A percentile compares a stretch with the other conserved stretches of the same genome.
Evolutionary conservation across 2,329 filamentous ascomycete genomes (phyloP).

Genomic region (Exophiala sideris): DNA sequence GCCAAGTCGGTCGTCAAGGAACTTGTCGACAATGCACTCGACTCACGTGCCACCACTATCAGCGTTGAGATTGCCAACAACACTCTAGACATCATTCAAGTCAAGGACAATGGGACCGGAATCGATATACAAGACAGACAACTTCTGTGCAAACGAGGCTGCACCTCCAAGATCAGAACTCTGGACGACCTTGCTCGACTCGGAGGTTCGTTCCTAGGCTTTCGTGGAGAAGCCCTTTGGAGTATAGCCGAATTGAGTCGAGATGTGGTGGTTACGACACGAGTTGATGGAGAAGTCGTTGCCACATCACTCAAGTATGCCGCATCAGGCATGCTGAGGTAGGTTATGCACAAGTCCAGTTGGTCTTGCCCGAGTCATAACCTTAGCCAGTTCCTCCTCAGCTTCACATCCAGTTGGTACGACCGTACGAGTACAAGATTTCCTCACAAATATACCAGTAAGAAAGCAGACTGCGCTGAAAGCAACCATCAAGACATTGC

Average conservation of each 20-base stretch:
- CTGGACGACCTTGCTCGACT: slow-evolving; percentile 55
- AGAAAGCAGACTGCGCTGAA: slow-evolving; percentile 56
- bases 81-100: slow-evolving; percentile 59
- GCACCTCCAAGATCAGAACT: slow-evolving; percentile 62
- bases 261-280: slow-evolving; percentile 52
- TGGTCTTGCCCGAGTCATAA: slow-evolving; percentile 23
- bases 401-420: slow-evolving; percentile 59
- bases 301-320: slow-evolving; percentile 52
- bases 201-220: slow-evolving; percentile 58
- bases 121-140: slow-evolving; percentile 55
- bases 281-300: slow-evolving; percentile 55
- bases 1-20: slow-evolving; percentile 60
- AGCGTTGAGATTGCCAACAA: slow-evolving; percentile 58
- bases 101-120: slow-evolving; percentile 63
- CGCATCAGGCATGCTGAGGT: slow-evolving; percentile 49
- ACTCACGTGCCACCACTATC: slow-evolving; percentile 58
- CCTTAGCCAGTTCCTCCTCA: slow-evolving; percentile 36
- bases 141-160: slow-evolving; percentile 55
- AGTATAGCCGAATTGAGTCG: slow-evolving; percentile 59
- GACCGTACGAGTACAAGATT: slow-evolving; percentile 54
- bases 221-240: slow-evolving; percentile 63
- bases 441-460: slow-evolving; percentile 59
- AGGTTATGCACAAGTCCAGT: slow-evolving; percentile 18
- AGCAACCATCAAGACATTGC: slow-evolving; percentile 46
- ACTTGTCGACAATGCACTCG: slow-evolving; percentile 65